Evolutionary conservation across 257 asterid genomes (phyloP).

Genomic region (Plantago major): DNA sequence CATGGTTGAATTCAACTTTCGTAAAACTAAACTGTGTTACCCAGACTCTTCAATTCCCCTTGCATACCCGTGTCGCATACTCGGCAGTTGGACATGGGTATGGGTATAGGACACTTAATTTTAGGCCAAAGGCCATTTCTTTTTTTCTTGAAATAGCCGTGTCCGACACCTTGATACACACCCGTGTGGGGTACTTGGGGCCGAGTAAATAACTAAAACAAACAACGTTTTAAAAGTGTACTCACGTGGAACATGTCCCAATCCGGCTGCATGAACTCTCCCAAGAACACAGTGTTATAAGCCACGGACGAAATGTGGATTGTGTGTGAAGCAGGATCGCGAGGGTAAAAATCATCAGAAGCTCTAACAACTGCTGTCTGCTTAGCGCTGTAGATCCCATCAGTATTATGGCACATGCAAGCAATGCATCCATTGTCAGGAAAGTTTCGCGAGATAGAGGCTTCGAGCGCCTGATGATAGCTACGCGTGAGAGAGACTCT

Average conservation of each 20-base stretch:
- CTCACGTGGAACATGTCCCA: slow-evolving; percentile 99
- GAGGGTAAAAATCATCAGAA: slow-evolving; percentile 91
- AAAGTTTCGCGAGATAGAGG: slow-evolving; percentile 76
- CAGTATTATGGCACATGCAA: slow-evolving; percentile 98
- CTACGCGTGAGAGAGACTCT: slow-evolving; percentile 89
- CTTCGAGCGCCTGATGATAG: slow-evolving; percentile 90
- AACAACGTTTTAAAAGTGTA: slow-evolving; percentile 6
- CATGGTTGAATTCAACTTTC: not conserved
- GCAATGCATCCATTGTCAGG: slow-evolving; percentile 85
- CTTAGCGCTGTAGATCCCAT: slow-evolving; percentile 73
- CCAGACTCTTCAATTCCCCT: no score
- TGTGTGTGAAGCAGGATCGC: slow-evolving; percentile 95
- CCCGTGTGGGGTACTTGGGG: no score
- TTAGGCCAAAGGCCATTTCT: no score
- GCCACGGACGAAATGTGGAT: slow-evolving; percentile 88
- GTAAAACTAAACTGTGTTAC: no score
- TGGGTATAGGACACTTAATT: no score
- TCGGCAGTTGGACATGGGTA: no score
- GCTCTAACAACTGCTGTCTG: slow-evolving; percentile 89
- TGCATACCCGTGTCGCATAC: no score
- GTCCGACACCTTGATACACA: no score
- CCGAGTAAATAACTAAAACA: not conserved
- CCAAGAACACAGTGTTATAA: slow-evolving; percentile 76
- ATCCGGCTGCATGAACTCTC: slow-evolving; percentile 92
- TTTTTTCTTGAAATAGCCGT: no score